Conservation (phyloP, 106 monocot genomes). For the Hemerocallis citrina region DNA sequence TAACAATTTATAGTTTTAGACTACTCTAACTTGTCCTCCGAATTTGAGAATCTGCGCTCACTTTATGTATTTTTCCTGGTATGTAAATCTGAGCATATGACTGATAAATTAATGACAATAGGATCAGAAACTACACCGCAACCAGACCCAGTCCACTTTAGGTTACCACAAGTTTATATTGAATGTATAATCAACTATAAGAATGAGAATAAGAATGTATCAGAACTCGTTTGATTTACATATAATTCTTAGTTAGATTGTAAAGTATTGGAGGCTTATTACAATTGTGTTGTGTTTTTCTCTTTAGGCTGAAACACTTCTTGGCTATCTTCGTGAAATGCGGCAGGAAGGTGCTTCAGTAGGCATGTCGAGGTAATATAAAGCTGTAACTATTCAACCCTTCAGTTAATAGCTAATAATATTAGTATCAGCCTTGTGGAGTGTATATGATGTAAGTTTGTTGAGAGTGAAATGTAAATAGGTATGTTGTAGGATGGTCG, state of each 20-base stretch:
- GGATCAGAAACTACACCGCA: too few relatives aligned
- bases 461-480: slow-evolving; percentile 1
- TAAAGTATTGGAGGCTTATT: neutral
- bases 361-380: slow-evolving; percentile 7
- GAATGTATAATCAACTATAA: too few relatives aligned
- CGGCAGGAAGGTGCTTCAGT: slow-evolving; percentile 32
- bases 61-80: too few relatives aligned
- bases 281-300: neutral
- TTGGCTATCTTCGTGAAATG: slow-evolving; percentile 69
- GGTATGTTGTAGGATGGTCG: neutral
- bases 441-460: neutral
- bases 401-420: neutral
- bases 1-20: too few relatives aligned
- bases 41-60: too few relatives aligned
- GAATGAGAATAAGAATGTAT: too few relatives aligned
- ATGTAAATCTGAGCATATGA: too few relatives aligned
- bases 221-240: too few relatives aligned
- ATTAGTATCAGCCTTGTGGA: neutral
- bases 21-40: neutral
- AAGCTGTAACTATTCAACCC: neutral
- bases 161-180: too few relatives aligned
- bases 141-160: too few relatives aligned
- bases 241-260: too few relatives aligned
- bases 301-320: slow-evolving; percentile 75
- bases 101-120: too few relatives aligned